Conservation (phyloP, 306 rosid species). For the Prunus armeniaca region DNA sequence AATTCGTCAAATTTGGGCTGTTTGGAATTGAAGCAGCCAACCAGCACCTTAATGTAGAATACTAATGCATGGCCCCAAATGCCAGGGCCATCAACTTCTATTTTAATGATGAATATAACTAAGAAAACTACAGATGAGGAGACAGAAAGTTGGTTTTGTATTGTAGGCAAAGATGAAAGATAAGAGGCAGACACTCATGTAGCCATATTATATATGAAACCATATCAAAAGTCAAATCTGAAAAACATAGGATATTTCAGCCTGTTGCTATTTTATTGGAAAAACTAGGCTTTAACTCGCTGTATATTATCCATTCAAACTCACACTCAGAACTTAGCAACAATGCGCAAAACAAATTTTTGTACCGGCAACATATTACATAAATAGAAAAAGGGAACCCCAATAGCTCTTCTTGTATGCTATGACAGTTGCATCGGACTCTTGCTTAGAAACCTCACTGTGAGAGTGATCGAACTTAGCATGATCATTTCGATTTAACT, state of each 20-base stretch:
- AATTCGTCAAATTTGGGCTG: not conserved
- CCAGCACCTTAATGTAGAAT: not conserved
- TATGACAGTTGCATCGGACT: conserved; percentile 21
- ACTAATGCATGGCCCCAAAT: not conserved
- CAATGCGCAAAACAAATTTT: conserved; percentile 22
- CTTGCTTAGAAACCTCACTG: conserved; percentile 14
- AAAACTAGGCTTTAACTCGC: conserved; percentile 18
- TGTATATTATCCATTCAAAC: conserved; percentile 14
- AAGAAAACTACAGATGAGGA: not conserved
- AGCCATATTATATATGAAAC: not conserved
- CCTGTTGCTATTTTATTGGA: conserved; percentile 18
- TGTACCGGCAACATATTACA: conserved; percentile 18
- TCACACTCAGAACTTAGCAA: conserved; percentile 34
- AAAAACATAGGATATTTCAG: conserved; percentile 1
- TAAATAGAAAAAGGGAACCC: conserved; percentile 7
- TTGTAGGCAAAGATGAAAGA: no score
- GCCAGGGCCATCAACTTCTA: not conserved
- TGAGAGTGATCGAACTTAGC: conserved; percentile 6
- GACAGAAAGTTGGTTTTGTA: not conserved
- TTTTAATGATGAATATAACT: not conserved
- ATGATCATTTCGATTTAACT: conserved; percentile 8
- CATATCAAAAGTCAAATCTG: conserved; percentile 26
- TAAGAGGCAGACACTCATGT: not conserved
- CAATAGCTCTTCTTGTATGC: conserved; percentile 14
- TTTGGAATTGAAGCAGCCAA: not conserved